Evolutionary conservation across 2,329 filamentous ascomycete species (phyloP), one percentile per base, ranked within the genome.

Genomic region (Colletotrichum sp.): DNA sequence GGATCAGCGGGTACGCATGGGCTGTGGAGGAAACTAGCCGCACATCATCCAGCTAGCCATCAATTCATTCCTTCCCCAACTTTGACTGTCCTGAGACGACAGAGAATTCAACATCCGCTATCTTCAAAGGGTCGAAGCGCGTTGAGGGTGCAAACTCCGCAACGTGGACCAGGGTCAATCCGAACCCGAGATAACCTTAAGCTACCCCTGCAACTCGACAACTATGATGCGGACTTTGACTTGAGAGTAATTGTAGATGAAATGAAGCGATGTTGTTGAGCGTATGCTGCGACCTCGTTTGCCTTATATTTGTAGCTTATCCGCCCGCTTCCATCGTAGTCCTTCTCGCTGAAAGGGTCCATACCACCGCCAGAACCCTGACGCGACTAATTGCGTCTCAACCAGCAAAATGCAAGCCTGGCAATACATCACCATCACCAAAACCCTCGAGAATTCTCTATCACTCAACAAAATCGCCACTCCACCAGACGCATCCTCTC

Each of bases 401-500:
- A 12, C 9, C 39, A 48, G 18, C 39, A 48, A 48, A 4, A 76
- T 76, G 59, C 36, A 59, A 73, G 52, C 65, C 34, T 76, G 74
- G 74, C 68, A 73, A 26, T 75, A 66, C 64, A 39, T 69, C 5
- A 18, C 36, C 39, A 52, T 72, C 69, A 59, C 57, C 34, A 59
- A 26, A 59, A 68, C 36, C 4, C 70, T 76, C 48, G 74, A 76
- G 9, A n/a, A 71, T 15, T 69, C 52, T 12, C 70, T 76, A 4
- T 18, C 24, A 7, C 36, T 72, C 13, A 67, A 71, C 18, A 48
- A 72, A 6, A n/a, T 15, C 6, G 39, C 30, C 8, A 32, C 32
- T 2, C 32, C 24, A 13, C 65, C 74, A 5, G 34, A 39, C 22
- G 24, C 32, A 26, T 34, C 48, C 2, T n/a, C 44, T 2, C 66